These are phyloP conservation scores for Penicillium cosmopolitanum DNA, from an alignment of 495 filamentous ascomycete genomes.

Conservation along the genomic window DNA sequence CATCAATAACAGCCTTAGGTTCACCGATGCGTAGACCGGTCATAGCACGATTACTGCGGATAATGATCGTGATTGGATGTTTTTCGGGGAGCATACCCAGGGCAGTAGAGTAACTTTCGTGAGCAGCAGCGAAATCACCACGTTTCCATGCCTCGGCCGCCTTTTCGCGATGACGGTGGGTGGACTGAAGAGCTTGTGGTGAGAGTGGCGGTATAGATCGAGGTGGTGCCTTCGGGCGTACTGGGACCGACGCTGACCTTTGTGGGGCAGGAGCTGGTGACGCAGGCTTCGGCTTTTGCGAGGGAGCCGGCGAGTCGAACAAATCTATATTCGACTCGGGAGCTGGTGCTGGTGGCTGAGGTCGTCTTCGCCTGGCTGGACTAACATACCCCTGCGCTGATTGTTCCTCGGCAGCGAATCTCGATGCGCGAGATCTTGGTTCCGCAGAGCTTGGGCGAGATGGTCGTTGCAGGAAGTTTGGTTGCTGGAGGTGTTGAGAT, in stretches of 20 bases:
- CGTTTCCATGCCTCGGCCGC: slow-evolving; percentile 90
- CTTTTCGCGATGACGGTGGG: slow-evolving; percentile 72
- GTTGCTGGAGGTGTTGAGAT: slow-evolving; percentile 33
- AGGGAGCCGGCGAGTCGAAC: slow-evolving; percentile 51
- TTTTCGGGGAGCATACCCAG: slow-evolving; percentile 71
- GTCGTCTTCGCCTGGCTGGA: slow-evolving; percentile 78
- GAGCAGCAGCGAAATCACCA: slow-evolving; percentile 86
- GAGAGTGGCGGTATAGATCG: slow-evolving; percentile 72
- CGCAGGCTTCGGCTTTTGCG: slow-evolving; percentile 31
- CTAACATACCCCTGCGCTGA: slow-evolving; percentile 85
- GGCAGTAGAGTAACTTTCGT: slow-evolving; percentile 77
- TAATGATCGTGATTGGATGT: slow-evolving; percentile 84
- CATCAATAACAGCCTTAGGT: slow-evolving; percentile 78
- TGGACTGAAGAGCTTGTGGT: slow-evolving; percentile 67
- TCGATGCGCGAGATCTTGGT: slow-evolving; percentile 64
- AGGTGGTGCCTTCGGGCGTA: slow-evolving; percentile 55
- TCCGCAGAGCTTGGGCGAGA: slow-evolving; percentile 49
- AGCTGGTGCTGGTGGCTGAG: slow-evolving; percentile 47
- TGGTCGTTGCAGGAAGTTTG: slow-evolving; percentile 45
- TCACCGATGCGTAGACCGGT: slow-evolving; percentile 88
- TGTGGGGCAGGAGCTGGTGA: slow-evolving; percentile 35
- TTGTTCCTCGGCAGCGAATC: slow-evolving; percentile 78
- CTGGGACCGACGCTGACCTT: slow-evolving; percentile 38
- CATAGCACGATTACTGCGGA: slow-evolving; percentile 90
- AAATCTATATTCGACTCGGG: slow-evolving; percentile 60